These are phyloP conservation scores for Fusarium illudens DNA, from an alignment of 2,329 filamentous ascomycete genomes.

Conservation along the genomic window DNA sequence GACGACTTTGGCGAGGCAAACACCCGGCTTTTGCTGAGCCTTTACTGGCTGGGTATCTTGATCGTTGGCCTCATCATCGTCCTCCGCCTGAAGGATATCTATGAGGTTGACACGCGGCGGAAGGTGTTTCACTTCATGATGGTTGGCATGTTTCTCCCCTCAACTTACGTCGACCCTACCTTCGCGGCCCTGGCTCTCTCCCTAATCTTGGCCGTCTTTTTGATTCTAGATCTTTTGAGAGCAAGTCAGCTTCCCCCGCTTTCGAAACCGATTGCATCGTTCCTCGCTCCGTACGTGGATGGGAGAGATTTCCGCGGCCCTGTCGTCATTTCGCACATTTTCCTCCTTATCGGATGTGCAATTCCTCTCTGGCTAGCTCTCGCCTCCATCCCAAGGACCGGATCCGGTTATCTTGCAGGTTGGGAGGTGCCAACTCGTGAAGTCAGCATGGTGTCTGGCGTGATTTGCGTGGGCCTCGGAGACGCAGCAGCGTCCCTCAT, in stretches of 20 bases:
- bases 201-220: constrained; percentile 82
- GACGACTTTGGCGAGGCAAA: constrained; percentile 77
- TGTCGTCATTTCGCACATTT: constrained; percentile 95
- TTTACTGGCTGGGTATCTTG: constrained; percentile 78
- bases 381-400: constrained; percentile 70
- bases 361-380: constrained; percentile 93
- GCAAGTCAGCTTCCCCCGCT: constrained; percentile 92
- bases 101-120: constrained; percentile 92
- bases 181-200: constrained; percentile 83
- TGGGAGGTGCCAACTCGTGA: constrained; percentile 83
- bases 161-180: constrained; percentile 84
- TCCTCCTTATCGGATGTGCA: constrained; percentile 92
- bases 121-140: constrained; percentile 99
- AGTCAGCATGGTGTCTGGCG: constrained; percentile 88
- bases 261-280: constrained; percentile 83
- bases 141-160: constrained; percentile 92
- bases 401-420: constrained; percentile 64
- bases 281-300: constrained; percentile 93
- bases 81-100: constrained; percentile 75
- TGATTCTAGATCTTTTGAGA: constrained; percentile 87
- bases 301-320: constrained; percentile 91
- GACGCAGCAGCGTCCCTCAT: constrained; percentile 93
- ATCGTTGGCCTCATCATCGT: constrained; percentile 76
- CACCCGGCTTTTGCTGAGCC: constrained; percentile 77
- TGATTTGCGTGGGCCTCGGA: constrained; percentile 93